Conservation (phyloP, 306 rosid species). For the Vicia sativa region DNA sequence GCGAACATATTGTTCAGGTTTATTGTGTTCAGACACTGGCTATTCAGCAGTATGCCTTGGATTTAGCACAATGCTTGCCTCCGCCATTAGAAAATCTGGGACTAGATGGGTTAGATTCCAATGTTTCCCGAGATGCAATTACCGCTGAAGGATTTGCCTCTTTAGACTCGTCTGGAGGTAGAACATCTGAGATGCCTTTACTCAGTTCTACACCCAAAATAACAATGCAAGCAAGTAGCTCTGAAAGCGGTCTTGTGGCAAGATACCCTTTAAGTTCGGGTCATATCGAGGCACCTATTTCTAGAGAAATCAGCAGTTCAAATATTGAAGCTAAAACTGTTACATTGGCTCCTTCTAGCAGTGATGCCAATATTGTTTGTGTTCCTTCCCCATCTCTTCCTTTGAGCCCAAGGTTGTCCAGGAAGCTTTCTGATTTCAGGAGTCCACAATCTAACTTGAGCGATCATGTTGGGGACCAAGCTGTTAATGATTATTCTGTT, state of each 20-base stretch:
- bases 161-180: constrained; percentile 55
- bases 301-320: constrained; percentile 54
- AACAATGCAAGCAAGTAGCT: constrained; percentile 50
- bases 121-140: constrained; percentile 59
- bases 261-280: constrained; percentile 66
- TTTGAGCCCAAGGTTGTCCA: constrained; percentile 82
- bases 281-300: constrained; percentile 55
- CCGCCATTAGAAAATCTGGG: constrained; percentile 74
- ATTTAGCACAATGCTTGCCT: constrained; percentile 92
- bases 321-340: constrained; percentile 63
- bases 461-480: constrained; percentile 69
- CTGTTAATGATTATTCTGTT: constrained; percentile 65
- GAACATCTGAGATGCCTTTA: constrained; percentile 53
- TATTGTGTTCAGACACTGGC: constrained; percentile 99
- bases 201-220: constrained; percentile 59
- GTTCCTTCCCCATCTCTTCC: constrained; percentile 77
- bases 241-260: constrained; percentile 52
- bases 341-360: constrained; percentile 53
- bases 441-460: constrained; percentile 58
- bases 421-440: constrained; percentile 81
- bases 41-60: constrained; percentile 98
- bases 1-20: constrained; percentile 85
- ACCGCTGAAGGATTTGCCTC: constrained; percentile 64
- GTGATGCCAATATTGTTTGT: constrained; percentile 67
- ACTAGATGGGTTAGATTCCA: constrained; percentile 74